These are phyloP conservation scores for Pseudomicrostroma phylloplanum DNA, from an alignment of 1,284 basidiomycete genomes.

Conservation along the genomic window DNA sequence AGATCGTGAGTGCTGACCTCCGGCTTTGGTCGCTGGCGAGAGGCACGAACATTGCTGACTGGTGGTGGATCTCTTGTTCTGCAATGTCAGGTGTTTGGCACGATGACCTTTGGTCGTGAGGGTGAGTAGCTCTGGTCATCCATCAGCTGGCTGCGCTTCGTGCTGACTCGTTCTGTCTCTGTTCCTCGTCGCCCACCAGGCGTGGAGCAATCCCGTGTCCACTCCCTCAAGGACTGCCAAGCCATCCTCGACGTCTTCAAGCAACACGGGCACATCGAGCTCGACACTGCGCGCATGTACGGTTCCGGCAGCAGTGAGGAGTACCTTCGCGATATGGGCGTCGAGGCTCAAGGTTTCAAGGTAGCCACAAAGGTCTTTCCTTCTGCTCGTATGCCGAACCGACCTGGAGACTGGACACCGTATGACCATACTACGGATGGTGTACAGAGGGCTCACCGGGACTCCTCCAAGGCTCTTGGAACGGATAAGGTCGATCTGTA, in stretches of 20 bases:
- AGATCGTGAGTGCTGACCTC: not conserved
- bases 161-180: too few relatives aligned
- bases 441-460: conserved; percentile 42
- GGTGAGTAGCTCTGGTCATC: not conserved
- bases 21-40: not conserved
- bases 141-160: too few relatives aligned
- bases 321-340: conserved; percentile 24
- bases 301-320: conserved; percentile 25
- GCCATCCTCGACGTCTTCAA: conserved; percentile 60
- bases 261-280: conserved; percentile 59
- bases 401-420: conserved; percentile 14
- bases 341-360: conserved; percentile 22
- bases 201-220: conserved; percentile 56
- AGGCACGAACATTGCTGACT: not conserved
- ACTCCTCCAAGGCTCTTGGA: conserved; percentile 48
- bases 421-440: conserved; percentile 51
- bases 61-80: not conserved
- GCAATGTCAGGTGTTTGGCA: conserved; percentile 50
- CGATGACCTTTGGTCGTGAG: conserved; percentile 55
- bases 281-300: conserved; percentile 58
- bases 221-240: conserved; percentile 57
- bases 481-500: conserved; percentile 55
- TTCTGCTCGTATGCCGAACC: conserved; percentile 18
- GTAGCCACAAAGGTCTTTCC: conserved; percentile 29
- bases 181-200: conserved; percentile 25